Percentiles rank a stretch among this genome's conserved stretches.
These are phyloP conservation scores for Capsella rubella DNA, from an alignment of 441 rosid species.

Conservation along the genomic window DNA sequence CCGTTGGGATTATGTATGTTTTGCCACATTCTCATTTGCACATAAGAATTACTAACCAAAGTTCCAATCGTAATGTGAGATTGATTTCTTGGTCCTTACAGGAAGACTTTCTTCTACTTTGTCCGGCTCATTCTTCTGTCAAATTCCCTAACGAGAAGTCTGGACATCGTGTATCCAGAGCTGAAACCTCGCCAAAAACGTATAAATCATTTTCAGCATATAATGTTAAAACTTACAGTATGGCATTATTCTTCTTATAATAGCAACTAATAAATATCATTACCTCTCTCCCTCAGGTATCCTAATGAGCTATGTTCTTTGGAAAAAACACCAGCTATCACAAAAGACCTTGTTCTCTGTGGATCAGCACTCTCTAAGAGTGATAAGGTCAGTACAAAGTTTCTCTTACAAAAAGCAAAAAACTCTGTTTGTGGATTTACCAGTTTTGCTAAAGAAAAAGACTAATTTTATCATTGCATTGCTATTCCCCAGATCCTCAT, in stretches of 20 bases:
- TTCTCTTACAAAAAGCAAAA: conserved; percentile 9
- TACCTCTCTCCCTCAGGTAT: conserved; percentile 49
- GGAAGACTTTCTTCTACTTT: conserved; percentile 74
- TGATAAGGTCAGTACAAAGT: conserved; percentile 67
- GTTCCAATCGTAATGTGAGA: conserved; percentile 16
- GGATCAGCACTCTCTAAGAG: conserved; percentile 84
- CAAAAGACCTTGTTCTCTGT: conserved; percentile 70
- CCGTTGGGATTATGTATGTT: conserved; percentile 78
- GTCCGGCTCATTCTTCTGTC: conserved; percentile 72
- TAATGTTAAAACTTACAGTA: neutral
- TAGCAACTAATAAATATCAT: neutral
- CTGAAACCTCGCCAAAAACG: conserved; percentile 46
- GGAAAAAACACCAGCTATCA: conserved; percentile 39
- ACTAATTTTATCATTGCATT: conserved; percentile 16
- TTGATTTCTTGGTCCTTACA: conserved; percentile 43
- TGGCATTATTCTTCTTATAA: conserved; percentile 1
- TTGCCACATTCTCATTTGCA: conserved; percentile 7
- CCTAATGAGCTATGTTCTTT: conserved; percentile 43
- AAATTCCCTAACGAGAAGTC: conserved; percentile 81
- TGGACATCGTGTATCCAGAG: conserved; percentile 31
- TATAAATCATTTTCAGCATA: conserved; percentile 42
- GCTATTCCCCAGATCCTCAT: conserved; percentile 55
- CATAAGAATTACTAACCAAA: neutral
- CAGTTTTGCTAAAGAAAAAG: conserved; percentile 14
- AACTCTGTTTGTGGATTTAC: conserved; percentile 13